Conservation (phyloP, 2,329 filamentous ascomycete species). For the Stylonectria norvegica region DNA sequence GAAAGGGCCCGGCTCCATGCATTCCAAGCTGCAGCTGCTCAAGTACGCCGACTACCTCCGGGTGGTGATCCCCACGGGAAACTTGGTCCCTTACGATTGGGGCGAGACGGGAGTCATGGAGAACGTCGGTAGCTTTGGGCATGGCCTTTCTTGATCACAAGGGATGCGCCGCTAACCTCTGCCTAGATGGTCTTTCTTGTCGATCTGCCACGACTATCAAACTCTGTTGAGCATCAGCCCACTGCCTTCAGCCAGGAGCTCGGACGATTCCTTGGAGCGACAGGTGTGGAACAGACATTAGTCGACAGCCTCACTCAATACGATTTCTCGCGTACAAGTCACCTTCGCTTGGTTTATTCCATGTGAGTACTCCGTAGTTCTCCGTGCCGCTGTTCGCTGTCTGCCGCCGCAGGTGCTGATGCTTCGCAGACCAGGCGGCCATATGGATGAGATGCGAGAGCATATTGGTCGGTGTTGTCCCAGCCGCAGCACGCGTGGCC, state of each 20-base stretch:
- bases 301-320: constrained; percentile 69
- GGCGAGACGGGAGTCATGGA: constrained; percentile 81
- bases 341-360: constrained; percentile 79
- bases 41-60: constrained; percentile 71
- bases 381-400: too few relatives aligned
- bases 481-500: neutral
- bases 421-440: constrained; percentile 34
- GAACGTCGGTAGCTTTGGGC: constrained; percentile 62
- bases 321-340: constrained; percentile 71
- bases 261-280: constrained; percentile 64
- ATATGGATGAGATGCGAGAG: constrained; percentile 28
- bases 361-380: constrained; percentile 53
- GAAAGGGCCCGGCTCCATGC: constrained; percentile 74
- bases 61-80: constrained; percentile 82
- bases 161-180: constrained; percentile 19
- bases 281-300: constrained; percentile 61
- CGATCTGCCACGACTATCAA: constrained; percentile 68
- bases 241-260: constrained; percentile 66
- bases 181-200: constrained; percentile 79
- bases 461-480: constrained; percentile 25
- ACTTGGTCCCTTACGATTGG: constrained; percentile 85
- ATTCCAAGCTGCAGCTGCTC: constrained; percentile 91
- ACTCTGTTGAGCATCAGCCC: constrained; percentile 29
- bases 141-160: too few relatives aligned
- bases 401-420: constrained; percentile 13